These are phyloP conservation scores for Elongisporangium undulatum DNA, from an alignment of 352 stramenopile species.

Conservation along the genomic window DNA sequence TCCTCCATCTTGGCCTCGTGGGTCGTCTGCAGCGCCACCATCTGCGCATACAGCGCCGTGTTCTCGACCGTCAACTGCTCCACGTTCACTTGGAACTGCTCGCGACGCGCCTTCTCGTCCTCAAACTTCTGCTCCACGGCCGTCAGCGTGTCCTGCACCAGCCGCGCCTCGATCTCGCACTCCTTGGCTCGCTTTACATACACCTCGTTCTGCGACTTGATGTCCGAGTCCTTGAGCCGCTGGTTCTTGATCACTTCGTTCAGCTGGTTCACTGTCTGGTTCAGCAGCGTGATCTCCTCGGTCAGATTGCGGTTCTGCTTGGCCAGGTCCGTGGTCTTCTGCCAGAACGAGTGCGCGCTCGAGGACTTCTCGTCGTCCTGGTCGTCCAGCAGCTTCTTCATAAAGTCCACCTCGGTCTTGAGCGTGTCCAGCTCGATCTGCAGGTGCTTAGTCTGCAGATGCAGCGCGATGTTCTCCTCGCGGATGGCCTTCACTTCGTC, in stretches of 20 bases:
- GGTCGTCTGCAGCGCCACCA: constrained; percentile 79
- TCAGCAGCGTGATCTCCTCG: constrained; percentile 58
- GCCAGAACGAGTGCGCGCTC: constrained; percentile 73
- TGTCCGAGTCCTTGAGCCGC: constrained; percentile 37
- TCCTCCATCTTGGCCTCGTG: constrained; percentile 84
- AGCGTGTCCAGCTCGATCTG: constrained; percentile 63
- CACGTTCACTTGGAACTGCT: constrained; percentile 86
- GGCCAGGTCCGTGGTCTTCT: constrained; percentile 83
- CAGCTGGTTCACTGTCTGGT: constrained; percentile 63
- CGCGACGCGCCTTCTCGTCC: constrained; percentile 71
- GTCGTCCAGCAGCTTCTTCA: constrained; percentile 65
- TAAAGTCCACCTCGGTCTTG: constrained; percentile 61
- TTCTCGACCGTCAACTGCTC: constrained; percentile 85
- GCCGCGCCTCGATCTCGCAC: constrained; percentile 70
- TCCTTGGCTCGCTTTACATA: constrained; percentile 55
- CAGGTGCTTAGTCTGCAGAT: constrained; percentile 66
- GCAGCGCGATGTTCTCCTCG: constrained; percentile 54
- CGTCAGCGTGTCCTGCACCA: constrained; percentile 58
- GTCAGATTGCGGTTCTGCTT: constrained; percentile 75
- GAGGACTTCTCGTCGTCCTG: constrained; percentile 70
- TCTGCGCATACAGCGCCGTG: constrained; percentile 80
- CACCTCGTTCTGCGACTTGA: constrained; percentile 51
- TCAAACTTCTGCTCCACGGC: constrained; percentile 71
- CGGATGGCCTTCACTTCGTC: constrained; percentile 70
- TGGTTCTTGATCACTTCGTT: constrained; percentile 62